phyloP scores from a whole-genome alignment of 305 asterid species.

The Fraxinus latifolia region DNA sequence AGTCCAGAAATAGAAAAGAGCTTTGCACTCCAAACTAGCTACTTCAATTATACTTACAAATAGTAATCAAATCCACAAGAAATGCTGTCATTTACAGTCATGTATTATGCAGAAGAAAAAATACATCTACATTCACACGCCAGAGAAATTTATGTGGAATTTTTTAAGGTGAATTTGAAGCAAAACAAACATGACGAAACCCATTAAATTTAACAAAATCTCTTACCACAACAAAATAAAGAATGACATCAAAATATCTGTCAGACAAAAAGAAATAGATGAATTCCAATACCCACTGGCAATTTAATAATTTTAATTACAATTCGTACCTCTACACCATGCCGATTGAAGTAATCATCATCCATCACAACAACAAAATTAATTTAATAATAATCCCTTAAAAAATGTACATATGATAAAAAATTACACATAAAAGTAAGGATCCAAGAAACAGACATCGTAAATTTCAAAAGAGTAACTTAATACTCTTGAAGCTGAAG shows the following conservation, averaged over 20 bases:
- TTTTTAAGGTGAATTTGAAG: background rate
- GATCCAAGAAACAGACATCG: background rate
- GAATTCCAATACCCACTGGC: background rate
- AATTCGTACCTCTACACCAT: slow-evolving; percentile 50
- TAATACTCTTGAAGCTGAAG: background rate
- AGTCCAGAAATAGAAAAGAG: background rate
- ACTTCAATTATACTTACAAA: background rate
- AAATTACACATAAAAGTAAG: slow-evolving; percentile 4
- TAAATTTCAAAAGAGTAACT: background rate
- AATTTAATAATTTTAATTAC: background rate
- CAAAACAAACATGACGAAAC: slow-evolving; percentile 9
- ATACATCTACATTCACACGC: background rate
- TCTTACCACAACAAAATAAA: background rate
- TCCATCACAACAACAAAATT: slow-evolving; percentile 30
- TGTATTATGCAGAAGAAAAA: background rate
- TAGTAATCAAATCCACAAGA: background rate
- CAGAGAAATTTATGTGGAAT: background rate
- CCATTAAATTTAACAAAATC: slow-evolving; percentile 6
- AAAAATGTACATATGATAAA: background rate
- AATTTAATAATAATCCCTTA: background rate
- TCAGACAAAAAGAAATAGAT: background rate
- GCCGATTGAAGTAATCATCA: slow-evolving; percentile 33
- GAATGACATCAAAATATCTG: background rate
- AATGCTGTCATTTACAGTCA: background rate
- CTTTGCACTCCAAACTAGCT: background rate